Base-by-base conservation (phyloP, 2,329 filamentous ascomycete species). In the Neofusicoccum parvum region DNA sequence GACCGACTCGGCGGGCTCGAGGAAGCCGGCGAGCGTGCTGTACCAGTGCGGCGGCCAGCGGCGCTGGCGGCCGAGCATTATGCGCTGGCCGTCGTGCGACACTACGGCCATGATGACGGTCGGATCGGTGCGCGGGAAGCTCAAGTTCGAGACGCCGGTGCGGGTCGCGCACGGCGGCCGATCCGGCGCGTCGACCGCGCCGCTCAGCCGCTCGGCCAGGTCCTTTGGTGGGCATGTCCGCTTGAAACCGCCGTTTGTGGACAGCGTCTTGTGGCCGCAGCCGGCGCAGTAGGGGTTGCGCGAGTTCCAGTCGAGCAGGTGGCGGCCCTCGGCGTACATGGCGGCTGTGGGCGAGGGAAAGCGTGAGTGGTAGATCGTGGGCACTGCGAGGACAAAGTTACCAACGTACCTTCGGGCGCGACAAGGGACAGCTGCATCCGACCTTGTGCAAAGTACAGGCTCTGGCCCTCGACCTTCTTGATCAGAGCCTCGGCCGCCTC, bases 21-120 rank as follows among this genome's bases (percentile, higher is more conserved):
- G 78, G 70, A 84, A 84, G 5, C 82, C 82, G 0, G 82, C 82
- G 85, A 99, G 87, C 0, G 94, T 96, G 72, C 88, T 92, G 82
- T 94, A 97, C 92, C 91, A 97, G 76, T 91, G 76, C 1, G 86
- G 83, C 0, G 95, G 95, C 85, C 90, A 99, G 62, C 92, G 86
- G 79, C 91, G 91, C 73, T 92, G 88, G 14, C 95, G 89, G 43
- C 95, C 95, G 0, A 99, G 89, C 7, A 99, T 86, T 45, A 97
- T 80, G 67, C 88, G 87, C 69, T 89, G 86, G 58, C 90, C 90
- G 71, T 96, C 92, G 59, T 89, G 84, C 62, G 91, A 96, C 37
- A 98, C 87, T 11, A 97, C 90, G 0, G 94, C 94, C 80, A 96
- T 94, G 79, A 99, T 99, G 76, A 98, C 93, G 34, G 92, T 96